Percentiles rank a stretch among this genome's conserved stretches.
phyloP scores from a whole-genome alignment of 2,329 filamentous ascomycete species.

The Macroventuria anomochaeta region DNA sequence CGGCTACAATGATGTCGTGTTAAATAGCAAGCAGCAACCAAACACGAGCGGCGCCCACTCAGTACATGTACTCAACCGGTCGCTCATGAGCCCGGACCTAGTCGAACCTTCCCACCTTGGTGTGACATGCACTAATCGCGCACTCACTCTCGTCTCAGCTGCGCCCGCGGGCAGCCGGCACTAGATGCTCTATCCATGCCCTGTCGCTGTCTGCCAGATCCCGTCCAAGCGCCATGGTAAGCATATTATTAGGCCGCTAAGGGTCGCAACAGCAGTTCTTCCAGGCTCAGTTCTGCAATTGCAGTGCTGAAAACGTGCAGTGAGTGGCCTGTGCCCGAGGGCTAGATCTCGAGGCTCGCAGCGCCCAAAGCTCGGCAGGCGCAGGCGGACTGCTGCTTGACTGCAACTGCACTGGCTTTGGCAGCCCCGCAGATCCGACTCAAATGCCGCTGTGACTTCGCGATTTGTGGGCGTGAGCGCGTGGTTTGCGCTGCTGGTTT shows the following conservation, averaged over 20 bases:
- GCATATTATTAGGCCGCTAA: constrained; percentile 8
- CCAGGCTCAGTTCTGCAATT: neutral
- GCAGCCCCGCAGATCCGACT: constrained; percentile 9
- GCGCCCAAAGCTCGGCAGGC: constrained; percentile 15
- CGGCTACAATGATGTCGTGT: constrained; percentile 1
- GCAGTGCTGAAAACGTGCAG: constrained; percentile 9
- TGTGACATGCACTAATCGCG: constrained; percentile 18
- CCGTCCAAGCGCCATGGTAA: neutral
- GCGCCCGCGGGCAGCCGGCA: constrained; percentile 11
- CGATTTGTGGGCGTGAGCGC: neutral
- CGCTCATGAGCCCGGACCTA: constrained; percentile 12
- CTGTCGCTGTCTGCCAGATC: constrained; percentile 9
- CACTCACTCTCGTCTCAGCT: constrained; percentile 16
- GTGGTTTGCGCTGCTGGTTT: constrained; percentile 7
- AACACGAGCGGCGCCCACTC: constrained; percentile 9
- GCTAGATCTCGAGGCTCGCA: constrained; percentile 7
- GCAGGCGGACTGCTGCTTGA: constrained; percentile 9
- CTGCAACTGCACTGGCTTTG: constrained; percentile 6
- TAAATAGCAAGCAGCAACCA: neutral
- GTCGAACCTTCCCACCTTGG: constrained; percentile 20
- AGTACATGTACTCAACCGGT: constrained; percentile 16
- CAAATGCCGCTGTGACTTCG: neutral
- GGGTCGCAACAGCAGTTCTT: neutral
- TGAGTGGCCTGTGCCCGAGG: constrained; percentile 1
- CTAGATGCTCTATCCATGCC: constrained; percentile 10